Conservation (phyloP, 2,329 filamentous ascomycete genomes). For the Fusarium lyarnte region DNA sequence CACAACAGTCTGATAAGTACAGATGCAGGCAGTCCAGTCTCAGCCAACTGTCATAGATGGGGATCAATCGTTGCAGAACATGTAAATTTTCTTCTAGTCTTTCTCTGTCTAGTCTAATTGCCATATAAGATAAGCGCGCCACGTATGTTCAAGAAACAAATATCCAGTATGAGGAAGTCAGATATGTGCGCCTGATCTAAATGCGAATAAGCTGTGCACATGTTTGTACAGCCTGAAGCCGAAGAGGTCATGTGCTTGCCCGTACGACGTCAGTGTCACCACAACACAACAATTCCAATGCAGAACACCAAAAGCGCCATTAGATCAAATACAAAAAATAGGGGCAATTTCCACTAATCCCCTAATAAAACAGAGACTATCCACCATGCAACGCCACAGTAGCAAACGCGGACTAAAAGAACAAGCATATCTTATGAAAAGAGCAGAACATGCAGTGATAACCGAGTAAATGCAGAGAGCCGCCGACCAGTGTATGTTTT, state of each 20-base stretch:
- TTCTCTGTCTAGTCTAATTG: conserved; percentile 39
- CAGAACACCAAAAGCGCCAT: conserved; percentile 16
- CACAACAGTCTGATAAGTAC: neutral
- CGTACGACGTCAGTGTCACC: conserved; percentile 20
- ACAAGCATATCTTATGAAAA: neutral
- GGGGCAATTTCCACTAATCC: neutral
- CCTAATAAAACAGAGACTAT: neutral
- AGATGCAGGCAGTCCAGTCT: neutral
- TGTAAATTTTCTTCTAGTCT: conserved; percentile 15
- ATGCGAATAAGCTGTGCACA: conserved; percentile 22
- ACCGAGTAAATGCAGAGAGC: conserved; percentile 28
- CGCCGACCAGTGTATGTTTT: conserved; percentile 24
- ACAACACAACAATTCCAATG: neutral
- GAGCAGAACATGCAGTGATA: neutral
- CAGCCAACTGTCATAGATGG: neutral
- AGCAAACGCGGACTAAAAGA: conserved; percentile 6
- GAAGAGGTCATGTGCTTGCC: conserved; percentile 15
- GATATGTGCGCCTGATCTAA: conserved; percentile 27
- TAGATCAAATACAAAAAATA: neutral
- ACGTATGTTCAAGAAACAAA: conserved; percentile 30
- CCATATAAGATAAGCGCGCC: conserved; percentile 21
- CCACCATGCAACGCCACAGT: conserved; percentile 6
- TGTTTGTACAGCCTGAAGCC: conserved; percentile 13
- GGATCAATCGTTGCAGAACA: neutral
- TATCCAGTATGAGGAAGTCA: conserved; percentile 14